These are phyloP conservation scores for Filobasidium wieringae DNA, from an alignment of 768 basidiomycete genomes.

Conservation along the genomic window DNA sequence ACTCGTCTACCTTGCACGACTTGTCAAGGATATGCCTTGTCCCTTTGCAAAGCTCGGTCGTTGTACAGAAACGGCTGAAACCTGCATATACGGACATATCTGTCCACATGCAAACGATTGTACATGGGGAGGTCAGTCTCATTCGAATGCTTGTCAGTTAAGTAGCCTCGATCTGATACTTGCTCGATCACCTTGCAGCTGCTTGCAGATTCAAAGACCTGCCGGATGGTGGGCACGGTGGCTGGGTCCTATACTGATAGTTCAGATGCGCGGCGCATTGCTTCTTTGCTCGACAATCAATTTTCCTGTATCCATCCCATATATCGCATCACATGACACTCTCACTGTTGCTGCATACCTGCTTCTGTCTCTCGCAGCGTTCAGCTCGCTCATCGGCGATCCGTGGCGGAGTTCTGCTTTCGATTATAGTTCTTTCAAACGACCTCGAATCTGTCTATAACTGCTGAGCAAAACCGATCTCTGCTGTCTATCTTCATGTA, in stretches of 20 bases:
- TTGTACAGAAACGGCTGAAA: slow-evolving; percentile 24
- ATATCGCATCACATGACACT: no score
- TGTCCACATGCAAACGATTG: slow-evolving; percentile 24
- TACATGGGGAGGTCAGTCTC: slow-evolving; percentile 19
- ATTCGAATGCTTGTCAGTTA: not conserved
- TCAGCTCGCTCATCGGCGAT: no score
- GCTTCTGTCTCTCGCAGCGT: no score
- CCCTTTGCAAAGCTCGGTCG: slow-evolving; percentile 21
- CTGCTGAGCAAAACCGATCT: no score
- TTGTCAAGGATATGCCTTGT: slow-evolving; percentile 30
- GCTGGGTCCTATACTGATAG: not conserved
- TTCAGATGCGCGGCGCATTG: no score
- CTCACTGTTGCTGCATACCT: no score
- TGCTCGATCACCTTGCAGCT: slow-evolving; percentile 1
- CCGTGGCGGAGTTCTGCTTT: no score
- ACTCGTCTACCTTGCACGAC: slow-evolving; percentile 19
- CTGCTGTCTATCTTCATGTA: no score
- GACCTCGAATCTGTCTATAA: no score
- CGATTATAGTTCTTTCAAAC: no score
- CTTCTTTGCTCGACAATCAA: no score
- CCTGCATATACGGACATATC: slow-evolving; percentile 31
- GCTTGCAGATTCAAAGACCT: slow-evolving; percentile 13
- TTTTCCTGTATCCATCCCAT: no score
- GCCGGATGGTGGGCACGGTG: slow-evolving; percentile 8
- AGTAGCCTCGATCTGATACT: not conserved